Evolutionary conservation across 73 alveolate genomes (phyloP), one percentile per base, ranked within the genome.

Genomic region (Paramecium primaurelia): DNA sequence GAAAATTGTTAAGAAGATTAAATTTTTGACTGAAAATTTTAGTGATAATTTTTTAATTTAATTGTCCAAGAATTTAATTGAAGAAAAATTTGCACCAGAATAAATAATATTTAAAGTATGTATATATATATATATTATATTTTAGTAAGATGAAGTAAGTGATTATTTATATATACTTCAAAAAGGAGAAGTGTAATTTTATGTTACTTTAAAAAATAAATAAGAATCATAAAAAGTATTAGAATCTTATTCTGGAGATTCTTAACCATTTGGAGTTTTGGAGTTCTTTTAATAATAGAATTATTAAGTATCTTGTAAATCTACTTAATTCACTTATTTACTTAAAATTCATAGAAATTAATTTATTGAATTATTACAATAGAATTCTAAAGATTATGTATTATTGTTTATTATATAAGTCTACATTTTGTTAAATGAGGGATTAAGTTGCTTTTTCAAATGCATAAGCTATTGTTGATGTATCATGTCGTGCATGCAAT

Each of bases 31-130:
- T 34, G 77, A 80, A 20, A 80, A 80, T 49, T 80, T 80, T 80
- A 80, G 73, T 45, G 71, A 42, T 14, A 18, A 80, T 20, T 42
- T 80, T 36, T 49, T 80, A 26, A 80, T 49, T 0, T 18, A 47
- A 45, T 42, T 80, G 26, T 80, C 77, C 14, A 40, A 44, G 30
- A 32, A 44, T 20, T 40, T 80, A 12, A 36, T 42, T 32, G 91
- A 80, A 49, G 71, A 80, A 26, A 80, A 80, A 80, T 80, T 20
- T 44, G 91, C 73, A 9, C 91, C 91, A 11, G 91, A 80, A 47
- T 12, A 80, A 80, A 47, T 49, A 8, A 80, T 80, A 80, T 80
- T 12, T 26, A 64, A 64, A 26, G 84, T 64, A 64, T 2, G 0
- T 22, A 22, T 32, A 8, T 28, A 45, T 1, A 45, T 22, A 28